Evolutionary conservation across 768 basidiomycete species (phyloP), one percentile per base, ranked within the genome.

Genomic region (Lanmaoa rubissima): DNA sequence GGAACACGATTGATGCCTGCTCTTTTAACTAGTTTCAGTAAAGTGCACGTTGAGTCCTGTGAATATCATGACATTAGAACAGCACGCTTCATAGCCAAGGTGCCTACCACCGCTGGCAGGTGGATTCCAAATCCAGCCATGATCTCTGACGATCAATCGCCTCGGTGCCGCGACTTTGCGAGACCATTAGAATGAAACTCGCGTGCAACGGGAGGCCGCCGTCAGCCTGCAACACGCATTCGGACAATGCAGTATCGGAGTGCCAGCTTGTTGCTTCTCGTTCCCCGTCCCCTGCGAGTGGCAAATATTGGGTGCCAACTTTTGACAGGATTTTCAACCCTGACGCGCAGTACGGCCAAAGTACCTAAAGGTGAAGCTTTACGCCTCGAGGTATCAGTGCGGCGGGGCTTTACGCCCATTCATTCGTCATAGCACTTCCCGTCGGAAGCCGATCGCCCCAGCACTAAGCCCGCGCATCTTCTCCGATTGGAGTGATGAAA

Each of bases 301-400:
- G 43, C 55, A 24, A 62, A 58, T 46, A 10, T 55, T 53, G 52
- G 51, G 53, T 54, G 54, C 31, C 55, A 57, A 55, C 48, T 32
- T 53, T 55, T 51, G 54, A 59, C 61, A 61, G 52, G 58, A 54
- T 41, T 51, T 58, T 48, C 70, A 73, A 66, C 70, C 72, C 70
- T 73, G 70, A 63, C 48, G 52, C 61, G 67, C 68, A 73, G 67
- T 63, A 58, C 49, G 34, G 26, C 51, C 54, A 41, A 47, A 65
- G 61, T 71, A 71, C 71, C 69, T 66, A 68, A 72, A 57, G 51
- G 62, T 43, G 58, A 71, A 66, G 48, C 32, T 61, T 61, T 53
- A 8, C 40, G 58, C 70, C 70, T 73, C 70, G 70, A 70, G 70
- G 70, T 61, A 61, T 68, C 35, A 53, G 70, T 72, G 72, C 63